Base-by-base conservation (phyloP, 1,284 basidiomycete genomes). In the Pterulicium gracile region DNA sequence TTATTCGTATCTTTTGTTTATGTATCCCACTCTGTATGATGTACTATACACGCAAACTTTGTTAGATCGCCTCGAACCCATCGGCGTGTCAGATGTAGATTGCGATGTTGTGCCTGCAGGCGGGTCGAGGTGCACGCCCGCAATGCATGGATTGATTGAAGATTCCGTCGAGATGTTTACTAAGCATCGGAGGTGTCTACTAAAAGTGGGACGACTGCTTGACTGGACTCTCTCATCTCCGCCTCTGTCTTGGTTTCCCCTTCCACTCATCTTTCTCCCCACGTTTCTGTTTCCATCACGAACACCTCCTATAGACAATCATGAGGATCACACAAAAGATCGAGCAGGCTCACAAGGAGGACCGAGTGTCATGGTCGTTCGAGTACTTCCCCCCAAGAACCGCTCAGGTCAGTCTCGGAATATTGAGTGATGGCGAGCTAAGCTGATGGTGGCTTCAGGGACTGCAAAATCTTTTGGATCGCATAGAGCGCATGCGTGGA, bases 351-450 rank as follows among this genome's bases (percentile, higher is more conserved):
- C 68, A 77, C 48, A 82, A 85, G 62, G 86, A 93, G 57, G 80
- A 83, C 53, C 81, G 88, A 55, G 67, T 89, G 52, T 92, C 89
- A 81, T 95, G 91, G 91, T 91, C 88, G 44, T 97, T 97, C 61
- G 93, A 97, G 63, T 97, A 93, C 68, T 97, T 97, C 57, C 93
- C 93, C 48, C 93, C 93, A 22, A 75, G 93, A 53, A 96, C 93
- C 24, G 89, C 91, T 40, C 93, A 97, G 81, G 93, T 85, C 53
- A 49, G 67, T 52, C 10, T 32, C 32, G 27, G 17, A n/a, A n/a
- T n/a, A 18, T 24, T 39, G 20, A 20, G 43, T 47, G 19, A 53
- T 41, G 14, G 18, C 24, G 13, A 42, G 47, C 46, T 44, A 47
- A 32, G 7, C 27, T 7, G n/a, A 32, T n/a, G n/a, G 7, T n/a